Percentiles rank a stretch among this genome's conserved stretches.
phyloP scores from a whole-genome alignment of 148 eudicot genomes.

The Camellia granthamiana region DNA sequence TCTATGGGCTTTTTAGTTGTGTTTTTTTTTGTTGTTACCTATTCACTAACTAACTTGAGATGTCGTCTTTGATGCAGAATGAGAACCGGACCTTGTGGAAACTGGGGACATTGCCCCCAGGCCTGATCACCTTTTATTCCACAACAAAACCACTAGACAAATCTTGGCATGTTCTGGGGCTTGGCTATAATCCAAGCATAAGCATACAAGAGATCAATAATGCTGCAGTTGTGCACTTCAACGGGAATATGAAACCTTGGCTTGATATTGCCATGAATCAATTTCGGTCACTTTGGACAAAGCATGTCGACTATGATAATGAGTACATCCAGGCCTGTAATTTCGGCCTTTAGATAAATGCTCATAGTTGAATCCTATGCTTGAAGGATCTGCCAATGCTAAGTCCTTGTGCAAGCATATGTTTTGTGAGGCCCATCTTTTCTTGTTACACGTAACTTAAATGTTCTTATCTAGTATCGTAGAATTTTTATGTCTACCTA shows the following conservation, averaged over 20 bases:
- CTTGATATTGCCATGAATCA: constrained; percentile 86
- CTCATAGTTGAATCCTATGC: constrained; percentile 13
- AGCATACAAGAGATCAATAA: constrained; percentile 77
- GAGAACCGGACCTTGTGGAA: constrained; percentile 92
- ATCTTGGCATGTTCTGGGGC: constrained; percentile 95
- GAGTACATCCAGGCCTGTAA: constrained; percentile 86
- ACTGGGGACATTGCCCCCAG: constrained; percentile 89
- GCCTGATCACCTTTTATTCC: constrained; percentile 81
- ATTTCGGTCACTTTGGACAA: constrained; percentile 74
- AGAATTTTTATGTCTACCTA: constrained; percentile 23
- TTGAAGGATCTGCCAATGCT: constrained; percentile 27
- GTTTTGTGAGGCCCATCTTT: constrained; percentile 25
- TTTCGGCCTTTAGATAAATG: constrained; percentile 50
- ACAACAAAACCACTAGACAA: constrained; percentile 93
- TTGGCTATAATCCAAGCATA: constrained; percentile 89
- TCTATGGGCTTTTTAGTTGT: neutral
- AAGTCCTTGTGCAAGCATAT: constrained; percentile 28
- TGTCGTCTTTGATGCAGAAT: constrained; percentile 50
- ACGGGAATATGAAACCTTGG: constrained; percentile 95
- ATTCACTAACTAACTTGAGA: constrained; percentile 5
- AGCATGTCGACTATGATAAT: constrained; percentile 82
- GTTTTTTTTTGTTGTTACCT: neutral
- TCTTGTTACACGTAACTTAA: constrained; percentile 29
- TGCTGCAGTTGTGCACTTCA: constrained; percentile 93
- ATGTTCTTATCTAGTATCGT: constrained; percentile 11